Conservation (phyloP, 2,329 filamentous ascomycete species). For the Colletotrichum lentis region DNA sequence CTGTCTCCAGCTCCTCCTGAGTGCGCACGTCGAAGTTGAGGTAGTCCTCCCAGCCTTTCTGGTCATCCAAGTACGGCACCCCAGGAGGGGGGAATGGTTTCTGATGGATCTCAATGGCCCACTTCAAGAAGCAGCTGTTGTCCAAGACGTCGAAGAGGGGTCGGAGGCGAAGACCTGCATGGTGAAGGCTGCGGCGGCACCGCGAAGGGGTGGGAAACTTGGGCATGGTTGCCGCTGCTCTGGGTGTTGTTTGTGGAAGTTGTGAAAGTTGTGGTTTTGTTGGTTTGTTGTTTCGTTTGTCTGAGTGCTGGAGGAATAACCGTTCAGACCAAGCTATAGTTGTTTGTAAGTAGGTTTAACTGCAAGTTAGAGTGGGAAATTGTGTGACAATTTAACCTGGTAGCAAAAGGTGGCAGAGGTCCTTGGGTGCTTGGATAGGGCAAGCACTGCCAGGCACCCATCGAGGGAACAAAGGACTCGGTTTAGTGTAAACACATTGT, state of each 20-base stretch:
- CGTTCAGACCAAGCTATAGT: too few relatives aligned
- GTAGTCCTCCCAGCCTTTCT: background rate
- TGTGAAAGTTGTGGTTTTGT: background rate
- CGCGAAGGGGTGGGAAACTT: background rate
- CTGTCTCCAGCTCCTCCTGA: background rate
- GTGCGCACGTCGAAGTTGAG: background rate
- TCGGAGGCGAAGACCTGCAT: background rate
- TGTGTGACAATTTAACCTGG: background rate
- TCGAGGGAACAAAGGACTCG: too few relatives aligned
- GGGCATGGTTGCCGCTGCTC: background rate
- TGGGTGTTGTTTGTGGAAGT: background rate
- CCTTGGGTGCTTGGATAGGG: background rate
- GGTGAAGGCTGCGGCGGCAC: background rate
- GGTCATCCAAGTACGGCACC: background rate
- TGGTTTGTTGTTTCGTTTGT: background rate
- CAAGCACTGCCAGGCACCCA: background rate
- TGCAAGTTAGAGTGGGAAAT: too few relatives aligned
- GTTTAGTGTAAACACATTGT: background rate
- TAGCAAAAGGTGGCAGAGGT: background rate
- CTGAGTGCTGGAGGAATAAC: background rate
- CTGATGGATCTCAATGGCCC: background rate
- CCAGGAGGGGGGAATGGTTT: background rate
- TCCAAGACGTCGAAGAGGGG: background rate
- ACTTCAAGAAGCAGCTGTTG: background rate
- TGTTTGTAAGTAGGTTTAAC: too few relatives aligned